phyloP scores from a whole-genome alignment of 2,329 filamentous ascomycete genomes.

The Aspergillus floridensis region DNA sequence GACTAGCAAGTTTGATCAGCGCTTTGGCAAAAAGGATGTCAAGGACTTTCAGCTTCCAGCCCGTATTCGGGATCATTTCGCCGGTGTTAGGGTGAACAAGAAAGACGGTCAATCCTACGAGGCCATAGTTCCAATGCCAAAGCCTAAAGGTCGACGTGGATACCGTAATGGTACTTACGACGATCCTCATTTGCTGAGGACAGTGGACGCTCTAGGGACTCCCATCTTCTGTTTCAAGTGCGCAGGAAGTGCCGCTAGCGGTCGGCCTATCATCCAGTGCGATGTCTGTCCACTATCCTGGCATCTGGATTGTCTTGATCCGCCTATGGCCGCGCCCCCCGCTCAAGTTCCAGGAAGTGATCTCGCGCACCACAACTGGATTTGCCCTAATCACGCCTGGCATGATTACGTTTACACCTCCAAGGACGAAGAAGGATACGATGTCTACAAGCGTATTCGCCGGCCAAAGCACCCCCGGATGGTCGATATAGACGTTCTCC shows the following conservation, averaged over 20 bases:
- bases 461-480: slow-evolving; percentile 50
- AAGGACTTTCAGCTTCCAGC: slow-evolving; percentile 69
- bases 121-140: slow-evolving; percentile 53
- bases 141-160: slow-evolving; percentile 20
- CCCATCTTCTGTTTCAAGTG: slow-evolving; percentile 76
- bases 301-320: slow-evolving; percentile 90
- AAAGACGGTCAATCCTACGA: slow-evolving; percentile 73
- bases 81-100: slow-evolving; percentile 69
- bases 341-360: slow-evolving; percentile 49
- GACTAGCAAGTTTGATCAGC: slow-evolving; percentile 61
- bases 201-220: slow-evolving; percentile 70
- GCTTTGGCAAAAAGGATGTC: slow-evolving; percentile 56
- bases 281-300: slow-evolving; percentile 78
- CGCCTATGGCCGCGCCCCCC: slow-evolving; percentile 76
- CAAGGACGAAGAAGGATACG: slow-evolving; percentile 56
- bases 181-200: slow-evolving; percentile 44
- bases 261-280: slow-evolving; percentile 78
- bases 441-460: slow-evolving; percentile 31
- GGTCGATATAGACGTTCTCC: slow-evolving; percentile 66
- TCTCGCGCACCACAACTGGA: slow-evolving; percentile 69
- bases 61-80: slow-evolving; percentile 71
- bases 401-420: slow-evolving; percentile 58
- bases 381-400: slow-evolving; percentile 82
- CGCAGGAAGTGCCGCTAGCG: slow-evolving; percentile 60
- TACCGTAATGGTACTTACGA: slow-evolving; percentile 26